These are phyloP conservation scores for Senna tora DNA, from an alignment of 306 rosid species.

Conservation along the genomic window DNA sequence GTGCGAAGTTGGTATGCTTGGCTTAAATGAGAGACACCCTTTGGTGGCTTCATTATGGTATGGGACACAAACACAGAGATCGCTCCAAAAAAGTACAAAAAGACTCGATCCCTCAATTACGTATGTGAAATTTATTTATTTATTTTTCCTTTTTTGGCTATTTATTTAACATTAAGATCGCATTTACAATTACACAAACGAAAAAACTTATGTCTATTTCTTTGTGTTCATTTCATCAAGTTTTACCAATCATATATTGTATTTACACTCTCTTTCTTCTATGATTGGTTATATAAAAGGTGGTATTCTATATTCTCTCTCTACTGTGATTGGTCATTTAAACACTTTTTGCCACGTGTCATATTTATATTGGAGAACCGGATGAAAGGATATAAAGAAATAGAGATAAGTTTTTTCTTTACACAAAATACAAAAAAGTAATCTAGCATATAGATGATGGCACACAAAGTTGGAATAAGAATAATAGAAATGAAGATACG, in stretches of 20 bases:
- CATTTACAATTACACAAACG: background rate
- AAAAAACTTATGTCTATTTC: too few species aligned
- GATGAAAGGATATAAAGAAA: too few species aligned
- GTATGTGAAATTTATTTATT: background rate
- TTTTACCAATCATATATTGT: too few species aligned
- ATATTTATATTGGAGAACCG: too few species aligned
- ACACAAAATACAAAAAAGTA: background rate
- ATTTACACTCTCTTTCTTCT: too few species aligned
- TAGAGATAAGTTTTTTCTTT: too few species aligned
- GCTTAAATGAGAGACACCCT: background rate
- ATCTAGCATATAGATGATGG: too few species aligned
- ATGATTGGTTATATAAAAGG: too few species aligned
- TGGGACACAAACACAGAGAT: background rate
- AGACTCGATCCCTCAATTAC: background rate
- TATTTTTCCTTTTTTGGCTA: background rate
- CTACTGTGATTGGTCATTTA: too few species aligned
- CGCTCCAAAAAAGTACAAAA: background rate
- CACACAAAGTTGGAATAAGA: constrained; percentile 8
- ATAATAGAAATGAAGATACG: background rate
- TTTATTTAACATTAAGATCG: background rate
- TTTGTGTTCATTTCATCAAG: too few species aligned
- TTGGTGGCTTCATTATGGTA: background rate
- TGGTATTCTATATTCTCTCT: too few species aligned
- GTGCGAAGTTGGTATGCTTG: background rate
- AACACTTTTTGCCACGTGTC: too few species aligned